Percentiles rank a stretch among this genome's conserved stretches.
Conservation (phyloP, 441 rosid genomes). For the Eruca vesicaria region DNA sequence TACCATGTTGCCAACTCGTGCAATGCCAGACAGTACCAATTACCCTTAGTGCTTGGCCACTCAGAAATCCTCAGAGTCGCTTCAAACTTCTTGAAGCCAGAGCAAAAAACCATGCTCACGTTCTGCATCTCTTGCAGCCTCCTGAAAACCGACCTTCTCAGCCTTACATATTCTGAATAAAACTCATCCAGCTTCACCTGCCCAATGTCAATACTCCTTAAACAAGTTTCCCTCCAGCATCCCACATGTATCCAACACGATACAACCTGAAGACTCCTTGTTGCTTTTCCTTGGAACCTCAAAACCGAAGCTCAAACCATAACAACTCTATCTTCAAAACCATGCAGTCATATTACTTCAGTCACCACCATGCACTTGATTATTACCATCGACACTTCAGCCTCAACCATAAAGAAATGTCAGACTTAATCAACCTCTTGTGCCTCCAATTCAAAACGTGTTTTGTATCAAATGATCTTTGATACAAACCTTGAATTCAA, state of each 20-base stretch:
- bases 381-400: background rate
- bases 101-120: background rate
- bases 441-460: background rate
- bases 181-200: background rate
- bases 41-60: too few relatives aligned
- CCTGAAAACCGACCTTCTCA: background rate
- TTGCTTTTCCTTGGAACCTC: background rate
- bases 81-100: background rate
- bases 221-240: background rate
- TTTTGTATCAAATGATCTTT: background rate
- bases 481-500: background rate
- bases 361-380: background rate
- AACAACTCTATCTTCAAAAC: background rate
- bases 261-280: background rate
- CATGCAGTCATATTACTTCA: background rate
- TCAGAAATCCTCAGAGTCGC: background rate
- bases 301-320: background rate
- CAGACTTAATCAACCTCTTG: background rate
- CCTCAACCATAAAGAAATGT: background rate
- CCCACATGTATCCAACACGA: background rate
- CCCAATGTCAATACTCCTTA: background rate
- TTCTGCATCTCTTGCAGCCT: background rate
- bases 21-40: too few relatives aligned
- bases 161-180: background rate
- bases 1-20: too few relatives aligned